These are phyloP conservation scores for Hygrocybe punicea DNA, from an alignment of 768 basidiomycete species.

Conservation along the genomic window DNA sequence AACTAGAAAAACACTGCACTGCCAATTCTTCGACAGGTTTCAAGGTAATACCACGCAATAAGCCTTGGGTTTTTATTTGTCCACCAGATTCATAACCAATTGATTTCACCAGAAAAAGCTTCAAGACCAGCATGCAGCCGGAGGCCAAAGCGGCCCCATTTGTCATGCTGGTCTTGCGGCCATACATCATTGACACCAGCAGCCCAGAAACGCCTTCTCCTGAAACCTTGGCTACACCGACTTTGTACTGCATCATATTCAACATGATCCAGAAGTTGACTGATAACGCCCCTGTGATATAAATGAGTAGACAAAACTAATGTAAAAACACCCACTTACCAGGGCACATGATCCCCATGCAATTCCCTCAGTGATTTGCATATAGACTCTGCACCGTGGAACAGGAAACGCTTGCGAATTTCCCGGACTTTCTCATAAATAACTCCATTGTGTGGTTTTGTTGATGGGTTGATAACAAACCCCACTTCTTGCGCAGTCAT, in stretches of 20 bases:
- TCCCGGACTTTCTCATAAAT: neutral
- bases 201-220: conserved; percentile 24
- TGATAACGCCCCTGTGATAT: conserved; percentile 6
- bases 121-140: conserved; percentile 32
- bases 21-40: conserved; percentile 15
- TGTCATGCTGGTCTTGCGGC: conserved; percentile 38
- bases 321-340: conserved; percentile 14
- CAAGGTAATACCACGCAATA: conserved; percentile 10
- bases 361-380: neutral
- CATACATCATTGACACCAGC: conserved; percentile 36
- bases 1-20: conserved; percentile 11
- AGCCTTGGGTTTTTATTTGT: conserved; percentile 27
- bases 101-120: conserved; percentile 23
- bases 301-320: neutral
- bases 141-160: conserved; percentile 36
- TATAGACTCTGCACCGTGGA: neutral
- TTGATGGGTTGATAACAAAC: neutral
- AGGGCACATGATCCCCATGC: neutral
- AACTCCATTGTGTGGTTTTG: neutral
- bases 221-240: conserved; percentile 12
- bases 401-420: neutral
- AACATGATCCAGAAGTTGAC: conserved; percentile 4
- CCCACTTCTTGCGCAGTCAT: neutral
- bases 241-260: conserved; percentile 12
- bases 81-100: conserved; percentile 36